phyloP scores from a whole-genome alignment of 208 protist genomes.

The Trypanosomatidae sp. region DNA sequence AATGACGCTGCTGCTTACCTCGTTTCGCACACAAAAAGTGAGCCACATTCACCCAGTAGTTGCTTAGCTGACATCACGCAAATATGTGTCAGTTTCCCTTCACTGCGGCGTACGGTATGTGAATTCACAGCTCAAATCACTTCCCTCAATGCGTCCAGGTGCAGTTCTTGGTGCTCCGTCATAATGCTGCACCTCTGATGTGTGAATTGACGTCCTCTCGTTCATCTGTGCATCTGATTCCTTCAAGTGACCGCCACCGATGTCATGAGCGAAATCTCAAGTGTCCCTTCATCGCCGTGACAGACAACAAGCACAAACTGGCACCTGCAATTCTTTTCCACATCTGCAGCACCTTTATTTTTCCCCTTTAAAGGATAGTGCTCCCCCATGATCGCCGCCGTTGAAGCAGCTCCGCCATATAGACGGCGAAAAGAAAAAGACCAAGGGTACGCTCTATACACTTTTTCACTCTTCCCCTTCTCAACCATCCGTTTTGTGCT shows the following conservation, averaged over 20 bases:
- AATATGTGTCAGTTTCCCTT: background rate
- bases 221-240: background rate
- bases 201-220: background rate
- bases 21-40: background rate
- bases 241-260: background rate
- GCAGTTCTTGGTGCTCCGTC: background rate
- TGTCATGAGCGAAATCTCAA: background rate
- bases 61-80: background rate
- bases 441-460: too few relatives aligned
- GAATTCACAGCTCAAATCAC: background rate
- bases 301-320: background rate
- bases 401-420: background rate
- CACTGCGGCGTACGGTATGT: background rate
- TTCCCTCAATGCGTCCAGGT: background rate
- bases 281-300: background rate
- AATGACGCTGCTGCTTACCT: background rate
- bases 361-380: background rate
- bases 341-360: background rate
- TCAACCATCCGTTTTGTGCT: background rate
- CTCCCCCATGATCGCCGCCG: too few relatives aligned
- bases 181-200: background rate
- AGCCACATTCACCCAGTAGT: background rate
- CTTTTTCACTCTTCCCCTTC: background rate
- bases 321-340: background rate
- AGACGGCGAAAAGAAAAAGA: background rate